phyloP scores from a whole-genome alignment of 768 basidiomycete species.

The Termitomyces sp. region DNA sequence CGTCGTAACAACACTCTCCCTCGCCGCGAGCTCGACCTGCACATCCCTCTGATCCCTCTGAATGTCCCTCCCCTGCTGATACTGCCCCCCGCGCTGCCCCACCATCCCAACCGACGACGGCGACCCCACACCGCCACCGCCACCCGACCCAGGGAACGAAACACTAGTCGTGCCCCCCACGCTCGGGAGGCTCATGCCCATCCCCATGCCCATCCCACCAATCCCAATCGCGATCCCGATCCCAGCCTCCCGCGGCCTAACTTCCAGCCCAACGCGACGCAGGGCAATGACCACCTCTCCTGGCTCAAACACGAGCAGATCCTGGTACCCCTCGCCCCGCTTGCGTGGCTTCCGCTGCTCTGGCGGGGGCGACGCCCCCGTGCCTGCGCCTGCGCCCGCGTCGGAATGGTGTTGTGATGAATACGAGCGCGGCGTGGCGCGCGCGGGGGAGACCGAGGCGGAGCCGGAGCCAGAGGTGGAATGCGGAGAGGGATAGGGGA shows the following conservation, averaged over 20 bases:
- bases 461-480: background rate
- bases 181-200: constrained; percentile 15
- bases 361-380: background rate
- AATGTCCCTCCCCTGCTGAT: too few species aligned
- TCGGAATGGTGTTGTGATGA: background rate
- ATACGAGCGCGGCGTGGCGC: background rate
- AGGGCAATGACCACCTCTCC: constrained; percentile 49
- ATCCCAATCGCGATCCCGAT: constrained; percentile 11
- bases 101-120: constrained; percentile 14
- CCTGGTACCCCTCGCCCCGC: background rate
- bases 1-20: constrained; percentile 45
- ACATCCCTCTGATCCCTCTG: constrained; percentile 17
- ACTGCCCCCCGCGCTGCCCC: background rate
- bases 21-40: constrained; percentile 29
- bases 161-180: constrained; percentile 46
- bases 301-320: constrained; percentile 65
- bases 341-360: too few species aligned
- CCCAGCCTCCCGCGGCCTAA: background rate
- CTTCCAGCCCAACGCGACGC: constrained; percentile 46
- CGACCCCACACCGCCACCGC: constrained; percentile 26
- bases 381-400: background rate
- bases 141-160: constrained; percentile 51
- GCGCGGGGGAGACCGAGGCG: background rate
- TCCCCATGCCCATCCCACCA: constrained; percentile 1
- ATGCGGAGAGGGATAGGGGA: too few species aligned